Percentiles rank a stretch among this genome's conserved stretches.
Evolutionary conservation across 2,329 filamentous ascomycete species (phyloP).

Genomic region (Pyrenochaeta sp.): DNA sequence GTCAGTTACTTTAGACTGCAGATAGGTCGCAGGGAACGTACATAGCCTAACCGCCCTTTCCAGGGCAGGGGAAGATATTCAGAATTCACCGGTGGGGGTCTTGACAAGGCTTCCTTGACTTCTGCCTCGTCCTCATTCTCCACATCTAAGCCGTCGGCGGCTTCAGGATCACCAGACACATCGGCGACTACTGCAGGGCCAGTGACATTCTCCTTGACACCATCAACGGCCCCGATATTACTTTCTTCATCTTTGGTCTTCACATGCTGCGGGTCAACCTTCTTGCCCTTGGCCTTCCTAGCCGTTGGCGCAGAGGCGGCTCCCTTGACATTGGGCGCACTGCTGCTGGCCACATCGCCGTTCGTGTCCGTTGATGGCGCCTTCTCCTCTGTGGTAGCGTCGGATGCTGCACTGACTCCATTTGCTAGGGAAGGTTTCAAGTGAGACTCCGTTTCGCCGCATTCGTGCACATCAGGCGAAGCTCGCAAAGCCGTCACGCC

Average conservation of each 20-base stretch:
- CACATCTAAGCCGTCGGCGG: constrained; percentile 47
- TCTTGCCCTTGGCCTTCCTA: constrained; percentile 36
- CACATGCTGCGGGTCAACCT: constrained; percentile 33
- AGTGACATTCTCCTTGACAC: constrained; percentile 24
- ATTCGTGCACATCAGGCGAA: constrained; percentile 53
- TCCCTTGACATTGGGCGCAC: constrained; percentile 16
- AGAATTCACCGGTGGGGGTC: constrained; percentile 83
- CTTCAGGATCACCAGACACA: constrained; percentile 59
- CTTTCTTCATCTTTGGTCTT: constrained; percentile 34
- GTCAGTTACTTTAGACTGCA: constrained; percentile 26
- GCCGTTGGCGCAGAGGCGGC: constrained; percentile 19
- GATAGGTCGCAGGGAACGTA: constrained; percentile 55
- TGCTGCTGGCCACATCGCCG: constrained; percentile 6
- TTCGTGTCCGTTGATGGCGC: constrained; percentile 19
- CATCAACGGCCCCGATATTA: constrained; percentile 19
- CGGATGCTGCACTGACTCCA: constrained; percentile 19
- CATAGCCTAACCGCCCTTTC: constrained; percentile 89
- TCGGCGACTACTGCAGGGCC: constrained; percentile 22
- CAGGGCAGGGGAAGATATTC: constrained; percentile 85
- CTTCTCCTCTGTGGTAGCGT: constrained; percentile 27
- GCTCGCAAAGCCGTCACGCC: constrained; percentile 53
- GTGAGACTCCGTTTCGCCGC: constrained; percentile 14
- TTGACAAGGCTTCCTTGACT: constrained; percentile 64
- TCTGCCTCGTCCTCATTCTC: constrained; percentile 65
- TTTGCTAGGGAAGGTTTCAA: constrained; percentile 18